A percentile compares a stretch with the other conserved stretches of the same genome.
Conservation (phyloP, 2,329 filamentous ascomycete genomes). For the Atkinsonella texensis region DNA sequence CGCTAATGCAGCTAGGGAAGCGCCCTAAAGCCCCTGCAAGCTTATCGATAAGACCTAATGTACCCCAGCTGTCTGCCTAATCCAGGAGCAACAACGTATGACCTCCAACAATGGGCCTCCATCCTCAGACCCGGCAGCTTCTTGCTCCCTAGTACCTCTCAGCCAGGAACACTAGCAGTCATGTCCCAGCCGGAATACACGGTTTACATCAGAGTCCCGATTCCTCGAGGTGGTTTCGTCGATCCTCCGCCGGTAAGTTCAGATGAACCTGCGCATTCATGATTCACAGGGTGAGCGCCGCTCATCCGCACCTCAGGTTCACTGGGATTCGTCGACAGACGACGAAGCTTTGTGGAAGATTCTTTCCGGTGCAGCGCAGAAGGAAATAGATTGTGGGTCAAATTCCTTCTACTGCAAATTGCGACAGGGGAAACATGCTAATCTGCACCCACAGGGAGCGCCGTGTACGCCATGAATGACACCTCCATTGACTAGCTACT, state of each 20-base stretch:
- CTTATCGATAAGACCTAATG: neutral
- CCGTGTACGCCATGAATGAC: slow-evolving; percentile 42
- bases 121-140: neutral
- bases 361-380: slow-evolving; percentile 68
- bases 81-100: neutral
- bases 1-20: neutral
- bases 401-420: neutral
- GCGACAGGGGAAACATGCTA: neutral
- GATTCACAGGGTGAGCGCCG: neutral
- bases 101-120: neutral
- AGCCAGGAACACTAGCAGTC: neutral
- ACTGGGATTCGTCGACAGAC: slow-evolving; percentile 83
- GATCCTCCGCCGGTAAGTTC: slow-evolving; percentile 72
- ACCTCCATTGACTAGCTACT: slow-evolving; percentile 9
- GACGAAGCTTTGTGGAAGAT: slow-evolving; percentile 82
- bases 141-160: neutral
- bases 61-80: neutral
- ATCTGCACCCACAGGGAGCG: slow-evolving; percentile 47
- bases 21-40: neutral
- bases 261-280: neutral
- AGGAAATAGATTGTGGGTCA: slow-evolving; percentile 71
- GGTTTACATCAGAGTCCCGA: slow-evolving; percentile 81
- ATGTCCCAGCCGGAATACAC: slow-evolving; percentile 51
- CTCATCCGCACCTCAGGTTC: slow-evolving; percentile 42
- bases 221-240: slow-evolving; percentile 73